phyloP scores from a whole-genome alignment of 164 flowering plant species.

The Nymphaea colorata region DNA sequence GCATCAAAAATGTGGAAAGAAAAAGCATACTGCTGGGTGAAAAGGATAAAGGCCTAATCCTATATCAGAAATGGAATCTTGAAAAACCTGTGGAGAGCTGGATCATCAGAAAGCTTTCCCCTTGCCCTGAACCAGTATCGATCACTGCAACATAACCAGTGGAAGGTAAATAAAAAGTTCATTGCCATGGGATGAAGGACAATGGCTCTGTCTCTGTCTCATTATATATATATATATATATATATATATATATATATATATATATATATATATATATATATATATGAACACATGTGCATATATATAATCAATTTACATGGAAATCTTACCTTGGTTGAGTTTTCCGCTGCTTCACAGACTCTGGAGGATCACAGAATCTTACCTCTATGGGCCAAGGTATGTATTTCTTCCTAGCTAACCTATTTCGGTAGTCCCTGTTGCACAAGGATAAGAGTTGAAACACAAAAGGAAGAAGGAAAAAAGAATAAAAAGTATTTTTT shows the following conservation, averaged over 20 bases:
- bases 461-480: neutral
- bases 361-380: constrained; percentile 70
- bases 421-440: constrained; percentile 76
- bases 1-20: too few relatives aligned
- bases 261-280: too few relatives aligned
- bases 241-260: too few relatives aligned
- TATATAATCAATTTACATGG: neutral
- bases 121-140: constrained; percentile 82
- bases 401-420: constrained; percentile 41
- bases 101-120: constrained; percentile 92
- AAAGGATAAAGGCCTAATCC: too few relatives aligned
- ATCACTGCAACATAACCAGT: constrained; percentile 33
- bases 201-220: too few relatives aligned
- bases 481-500: neutral
- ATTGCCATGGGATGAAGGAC: too few relatives aligned
- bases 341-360: constrained; percentile 44
- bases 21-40: too few relatives aligned
- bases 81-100: constrained; percentile 76
- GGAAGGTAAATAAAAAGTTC: neutral
- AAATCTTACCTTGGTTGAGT: constrained; percentile 60
- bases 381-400: constrained; percentile 89
- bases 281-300: too few relatives aligned
- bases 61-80: too few relatives aligned
- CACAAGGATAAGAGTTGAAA: neutral
- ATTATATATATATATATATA: too few relatives aligned